These are phyloP conservation scores for Chaetomium fimeti DNA, from an alignment of 495 filamentous ascomycete species.

Conservation along the genomic window DNA sequence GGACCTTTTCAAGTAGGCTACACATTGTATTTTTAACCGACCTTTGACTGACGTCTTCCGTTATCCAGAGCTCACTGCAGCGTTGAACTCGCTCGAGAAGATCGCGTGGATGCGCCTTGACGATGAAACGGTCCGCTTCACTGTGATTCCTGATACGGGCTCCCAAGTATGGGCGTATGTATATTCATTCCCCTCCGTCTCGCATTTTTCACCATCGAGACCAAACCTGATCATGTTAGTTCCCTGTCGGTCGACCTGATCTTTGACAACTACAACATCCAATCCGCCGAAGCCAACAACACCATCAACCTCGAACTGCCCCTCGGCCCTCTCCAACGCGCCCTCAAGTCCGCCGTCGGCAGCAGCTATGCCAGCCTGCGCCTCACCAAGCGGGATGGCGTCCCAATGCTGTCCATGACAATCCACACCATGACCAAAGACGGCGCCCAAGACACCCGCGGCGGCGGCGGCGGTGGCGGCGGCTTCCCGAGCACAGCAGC, in stretches of 20 bases:
- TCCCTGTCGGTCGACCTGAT: conserved; percentile 70
- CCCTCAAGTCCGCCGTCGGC: conserved; percentile 77
- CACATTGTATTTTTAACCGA: neutral
- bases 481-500: conserved; percentile 15
- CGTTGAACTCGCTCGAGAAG: conserved; percentile 82
- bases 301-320: conserved; percentile 95
- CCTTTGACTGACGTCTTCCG: neutral
- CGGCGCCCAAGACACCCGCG: conserved; percentile 32
- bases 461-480: conserved; percentile 19
- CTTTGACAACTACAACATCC: conserved; percentile 83
- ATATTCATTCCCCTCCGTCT: conserved; percentile 1
- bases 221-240: conserved; percentile 29
- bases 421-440: conserved; percentile 63
- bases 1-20: conserved; percentile 75
- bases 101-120: conserved; percentile 92
- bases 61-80: conserved; percentile 71
- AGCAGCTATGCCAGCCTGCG: conserved; percentile 77
- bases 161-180: conserved; percentile 97
- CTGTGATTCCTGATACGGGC: conserved; percentile 87
- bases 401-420: conserved; percentile 81
- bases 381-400: conserved; percentile 84
- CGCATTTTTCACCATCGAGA: neutral
- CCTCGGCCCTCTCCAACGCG: conserved; percentile 72
- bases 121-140: conserved; percentile 83
- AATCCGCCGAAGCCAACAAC: conserved; percentile 75